These are phyloP conservation scores for Pleurotus tuoliensis DNA, from an alignment of 768 basidiomycete genomes.

Conservation along the genomic window DNA sequence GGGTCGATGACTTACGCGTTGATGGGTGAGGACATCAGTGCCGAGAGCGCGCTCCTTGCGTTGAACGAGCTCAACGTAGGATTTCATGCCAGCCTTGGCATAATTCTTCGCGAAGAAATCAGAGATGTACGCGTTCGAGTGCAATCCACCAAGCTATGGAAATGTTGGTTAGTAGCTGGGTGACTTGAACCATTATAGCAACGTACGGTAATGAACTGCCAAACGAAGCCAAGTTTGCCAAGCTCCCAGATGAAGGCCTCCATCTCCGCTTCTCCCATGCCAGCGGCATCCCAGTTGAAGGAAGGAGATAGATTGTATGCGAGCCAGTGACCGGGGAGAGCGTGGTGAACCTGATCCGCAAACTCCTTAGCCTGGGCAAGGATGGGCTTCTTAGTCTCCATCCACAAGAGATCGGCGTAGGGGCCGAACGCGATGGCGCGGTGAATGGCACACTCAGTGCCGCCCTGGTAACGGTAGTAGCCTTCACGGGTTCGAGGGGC, in stretches of 20 bases:
- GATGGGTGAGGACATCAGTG: conserved; percentile 96
- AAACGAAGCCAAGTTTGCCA: conserved; percentile 93
- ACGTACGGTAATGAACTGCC: conserved; percentile 97
- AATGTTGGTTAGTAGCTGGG: conserved; percentile 6
- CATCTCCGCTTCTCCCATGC: conserved; percentile 83
- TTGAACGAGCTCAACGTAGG: conserved; percentile 94
- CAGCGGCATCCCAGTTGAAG: conserved; percentile 94
- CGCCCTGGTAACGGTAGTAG: conserved; percentile 96
- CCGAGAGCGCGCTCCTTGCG: conserved; percentile 89
- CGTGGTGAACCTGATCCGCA: conserved; percentile 80
- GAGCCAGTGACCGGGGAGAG: conserved; percentile 87
- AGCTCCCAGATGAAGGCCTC: conserved; percentile 87
- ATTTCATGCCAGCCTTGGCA: conserved; percentile 97
- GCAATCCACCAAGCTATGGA: conserved; percentile 85
- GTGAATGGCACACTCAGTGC: conserved; percentile 90
- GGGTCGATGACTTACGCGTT: conserved; percentile 59
- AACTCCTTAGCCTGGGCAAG: conserved; percentile 90
- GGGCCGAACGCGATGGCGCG: conserved; percentile 92
- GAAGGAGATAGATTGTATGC: conserved; percentile 95
- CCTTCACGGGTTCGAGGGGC: conserved; percentile 92
- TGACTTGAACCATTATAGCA: background rate
- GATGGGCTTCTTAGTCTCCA: conserved; percentile 97
- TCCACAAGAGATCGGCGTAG: conserved; percentile 90
- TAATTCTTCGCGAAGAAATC: conserved; percentile 88
- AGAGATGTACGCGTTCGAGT: conserved; percentile 96